A percentile compares a stretch with the other conserved stretches of the same genome.
Evolutionary conservation across 495 filamentous ascomycete species (phyloP).

Genomic region (Penicillium cosmopolitanum): DNA sequence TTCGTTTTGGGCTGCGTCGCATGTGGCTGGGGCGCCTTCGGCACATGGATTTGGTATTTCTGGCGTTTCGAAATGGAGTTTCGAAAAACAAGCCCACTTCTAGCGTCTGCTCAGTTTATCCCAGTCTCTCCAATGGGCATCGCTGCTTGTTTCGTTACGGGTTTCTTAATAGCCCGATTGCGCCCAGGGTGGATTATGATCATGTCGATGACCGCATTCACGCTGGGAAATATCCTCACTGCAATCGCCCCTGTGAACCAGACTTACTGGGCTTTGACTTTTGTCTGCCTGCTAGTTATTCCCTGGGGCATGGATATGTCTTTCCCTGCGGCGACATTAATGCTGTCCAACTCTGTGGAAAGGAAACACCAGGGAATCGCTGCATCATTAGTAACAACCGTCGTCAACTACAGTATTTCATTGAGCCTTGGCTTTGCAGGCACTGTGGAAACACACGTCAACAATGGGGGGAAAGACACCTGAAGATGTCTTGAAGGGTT

Average conservation of each 20-base stretch:
- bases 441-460: slow-evolving; percentile 59
- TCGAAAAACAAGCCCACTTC: slow-evolving; percentile 38
- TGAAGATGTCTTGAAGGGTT: slow-evolving; percentile 33
- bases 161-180: slow-evolving; percentile 44
- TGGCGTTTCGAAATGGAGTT: slow-evolving; percentile 44
- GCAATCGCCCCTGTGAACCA: slow-evolving; percentile 42
- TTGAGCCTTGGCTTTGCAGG: slow-evolving; percentile 65
- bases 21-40: slow-evolving; percentile 52
- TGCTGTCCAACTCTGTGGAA: slow-evolving; percentile 31
- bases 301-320: slow-evolving; percentile 67
- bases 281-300: slow-evolving; percentile 56
- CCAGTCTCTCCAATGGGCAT: slow-evolving; percentile 45
- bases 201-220: slow-evolving; percentile 49
- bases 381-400: slow-evolving; percentile 60
- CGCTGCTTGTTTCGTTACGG: slow-evolving; percentile 45
- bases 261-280: slow-evolving; percentile 50
- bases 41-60: slow-evolving; percentile 56
- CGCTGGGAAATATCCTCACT: slow-evolving; percentile 40
- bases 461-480: slow-evolving; percentile 37
- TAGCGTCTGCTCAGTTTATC: slow-evolving; percentile 40
- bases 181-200: slow-evolving; percentile 50
- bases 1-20: slow-evolving; percentile 51
- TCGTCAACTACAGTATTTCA: slow-evolving; percentile 66
- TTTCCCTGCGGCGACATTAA: slow-evolving; percentile 51
- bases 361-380: slow-evolving; percentile 48